Conservation (phyloP, 148 eudicot species). For the Dysphania ambrosioides region DNA sequence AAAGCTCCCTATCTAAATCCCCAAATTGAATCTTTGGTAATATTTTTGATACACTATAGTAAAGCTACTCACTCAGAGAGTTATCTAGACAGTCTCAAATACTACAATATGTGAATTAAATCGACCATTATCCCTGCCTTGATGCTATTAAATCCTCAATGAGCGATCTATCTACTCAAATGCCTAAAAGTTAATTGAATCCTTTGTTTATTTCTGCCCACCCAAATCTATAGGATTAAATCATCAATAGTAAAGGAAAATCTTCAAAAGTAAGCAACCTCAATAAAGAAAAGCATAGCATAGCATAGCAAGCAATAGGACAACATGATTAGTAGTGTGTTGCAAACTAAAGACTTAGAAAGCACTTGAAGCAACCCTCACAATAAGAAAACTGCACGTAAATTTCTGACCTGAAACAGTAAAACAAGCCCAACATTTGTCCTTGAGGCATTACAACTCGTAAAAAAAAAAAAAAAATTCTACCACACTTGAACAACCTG, state of each 20-base stretch:
- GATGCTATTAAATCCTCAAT: too few species aligned
- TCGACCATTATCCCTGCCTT: background rate
- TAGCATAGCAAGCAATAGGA: conserved; percentile 6
- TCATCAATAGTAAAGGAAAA: background rate
- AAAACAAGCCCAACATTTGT: background rate
- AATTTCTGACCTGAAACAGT: background rate
- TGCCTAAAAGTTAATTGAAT: too few species aligned
- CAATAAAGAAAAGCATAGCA: too few species aligned
- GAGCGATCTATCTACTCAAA: too few species aligned
- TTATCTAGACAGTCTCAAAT: background rate
- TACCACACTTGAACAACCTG: background rate
- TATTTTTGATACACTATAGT: background rate
- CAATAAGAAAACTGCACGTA: background rate
- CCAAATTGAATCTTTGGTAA: background rate
- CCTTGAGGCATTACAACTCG: background rate
- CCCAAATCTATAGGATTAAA: background rate
- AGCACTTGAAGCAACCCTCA: conserved; percentile 1
- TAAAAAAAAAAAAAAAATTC: background rate
- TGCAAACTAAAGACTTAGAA: background rate
- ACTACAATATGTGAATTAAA: background rate
- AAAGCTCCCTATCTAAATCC: background rate
- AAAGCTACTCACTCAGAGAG: background rate
- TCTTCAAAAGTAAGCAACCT: conserved; percentile 9
- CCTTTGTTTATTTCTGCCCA: background rate
- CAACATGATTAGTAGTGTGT: conserved; percentile 3